These are phyloP conservation scores for Cordyceps cateniannulata DNA, from an alignment of 2,329 filamentous ascomycete genomes.

Conservation along the genomic window DNA sequence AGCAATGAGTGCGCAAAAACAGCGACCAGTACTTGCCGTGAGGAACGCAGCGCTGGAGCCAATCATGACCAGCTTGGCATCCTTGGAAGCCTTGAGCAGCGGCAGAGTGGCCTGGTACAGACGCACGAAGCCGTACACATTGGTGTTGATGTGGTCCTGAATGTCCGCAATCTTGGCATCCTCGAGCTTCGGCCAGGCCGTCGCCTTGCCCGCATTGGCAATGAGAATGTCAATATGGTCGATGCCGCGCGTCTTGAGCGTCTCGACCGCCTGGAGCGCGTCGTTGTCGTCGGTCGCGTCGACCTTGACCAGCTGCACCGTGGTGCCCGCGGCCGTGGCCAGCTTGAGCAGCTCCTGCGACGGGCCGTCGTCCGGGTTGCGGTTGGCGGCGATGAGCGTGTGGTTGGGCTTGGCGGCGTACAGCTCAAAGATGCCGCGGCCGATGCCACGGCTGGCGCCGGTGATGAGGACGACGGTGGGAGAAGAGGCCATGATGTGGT, in stretches of 20 bases:
- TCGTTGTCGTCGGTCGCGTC: constrained; percentile 31
- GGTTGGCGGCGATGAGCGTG: constrained; percentile 34
- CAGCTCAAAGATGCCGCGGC: constrained; percentile 25
- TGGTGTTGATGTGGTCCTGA: constrained; percentile 32
- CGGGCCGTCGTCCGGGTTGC: constrained; percentile 23
- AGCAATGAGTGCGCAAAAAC: neutral
- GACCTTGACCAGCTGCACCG: constrained; percentile 35
- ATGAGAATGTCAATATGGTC: constrained; percentile 42
- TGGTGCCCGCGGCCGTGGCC: constrained; percentile 28
- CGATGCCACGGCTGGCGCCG: constrained; percentile 33
- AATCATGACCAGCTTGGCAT: constrained; percentile 33
- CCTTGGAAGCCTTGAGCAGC: constrained; percentile 28
- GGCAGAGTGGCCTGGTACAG: constrained; percentile 38
- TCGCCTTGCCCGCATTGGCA: constrained; percentile 42
- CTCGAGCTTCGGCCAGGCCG: constrained; percentile 24
- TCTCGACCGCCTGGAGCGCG: constrained; percentile 25
- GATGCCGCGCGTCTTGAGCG: constrained; percentile 29
- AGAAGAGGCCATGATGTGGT: neutral
- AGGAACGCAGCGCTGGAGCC: constrained; percentile 23
- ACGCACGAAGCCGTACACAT: constrained; percentile 33
- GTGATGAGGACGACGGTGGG: constrained; percentile 25
- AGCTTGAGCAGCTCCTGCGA: constrained; percentile 28
- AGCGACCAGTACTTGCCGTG: neutral
- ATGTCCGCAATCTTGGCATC: constrained; percentile 29
- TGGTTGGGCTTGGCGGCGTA: constrained; percentile 50